phyloP scores from a whole-genome alignment of 2,329 filamentous ascomycete species.

The Cladosporium sp. region DNA sequence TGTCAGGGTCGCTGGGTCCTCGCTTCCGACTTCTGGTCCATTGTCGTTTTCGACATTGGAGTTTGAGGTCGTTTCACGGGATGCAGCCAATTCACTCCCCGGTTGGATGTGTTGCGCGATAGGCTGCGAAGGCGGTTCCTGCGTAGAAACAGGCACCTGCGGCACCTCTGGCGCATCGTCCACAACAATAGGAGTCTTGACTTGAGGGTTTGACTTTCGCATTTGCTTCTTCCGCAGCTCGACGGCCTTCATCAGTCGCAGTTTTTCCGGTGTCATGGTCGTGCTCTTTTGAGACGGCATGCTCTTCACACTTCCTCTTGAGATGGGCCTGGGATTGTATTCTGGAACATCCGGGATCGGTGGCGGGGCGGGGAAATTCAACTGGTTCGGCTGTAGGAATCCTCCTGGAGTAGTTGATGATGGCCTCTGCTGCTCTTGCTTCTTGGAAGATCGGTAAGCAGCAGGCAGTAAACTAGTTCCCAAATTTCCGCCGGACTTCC shows the following conservation, averaged over 20 bases:
- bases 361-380: conserved; percentile 19
- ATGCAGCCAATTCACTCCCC: neutral
- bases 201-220: conserved; percentile 25
- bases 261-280: conserved; percentile 76
- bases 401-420: conserved; percentile 30
- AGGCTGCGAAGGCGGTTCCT: neutral
- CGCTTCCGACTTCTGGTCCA: too few species aligned
- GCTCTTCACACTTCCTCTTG: conserved; percentile 35
- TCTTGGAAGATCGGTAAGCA: conserved; percentile 22
- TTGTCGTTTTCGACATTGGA: too few species aligned
- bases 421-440: conserved; percentile 28
- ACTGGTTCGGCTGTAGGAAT: neutral
- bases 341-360: conserved; percentile 31
- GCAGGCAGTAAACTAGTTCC: conserved; percentile 42
- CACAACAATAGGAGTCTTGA: neutral
- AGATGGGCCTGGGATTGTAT: conserved; percentile 28
- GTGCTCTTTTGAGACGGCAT: conserved; percentile 35
- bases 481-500: conserved; percentile 6
- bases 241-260: conserved; percentile 87
- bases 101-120: neutral
- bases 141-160: neutral
- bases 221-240: conserved; percentile 82
- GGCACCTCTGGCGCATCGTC: conserved; percentile 16
- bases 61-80: conserved; percentile 37
- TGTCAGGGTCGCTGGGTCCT: too few species aligned